Base-by-base conservation (phyloP, 257 asterid species). In the Scutellaria galericulata region DNA sequence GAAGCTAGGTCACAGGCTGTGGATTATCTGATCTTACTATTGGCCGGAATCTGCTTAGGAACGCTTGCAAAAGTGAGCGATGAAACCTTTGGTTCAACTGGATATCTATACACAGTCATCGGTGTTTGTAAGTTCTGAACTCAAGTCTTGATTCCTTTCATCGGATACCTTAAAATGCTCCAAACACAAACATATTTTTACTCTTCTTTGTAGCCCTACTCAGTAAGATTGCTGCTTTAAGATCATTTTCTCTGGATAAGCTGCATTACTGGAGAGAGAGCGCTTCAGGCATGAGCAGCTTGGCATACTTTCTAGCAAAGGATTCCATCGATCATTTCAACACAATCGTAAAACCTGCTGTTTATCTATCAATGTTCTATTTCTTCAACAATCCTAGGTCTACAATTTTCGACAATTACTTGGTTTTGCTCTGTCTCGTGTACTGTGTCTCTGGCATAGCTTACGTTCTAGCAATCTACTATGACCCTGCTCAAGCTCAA, bases 371-470 rank as follows among this genome's bases (percentile, higher is more conserved):
- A 0, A 95, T 95, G 97, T 95, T 92, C 84, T 95, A 92, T 81
- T 92, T 88, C 93, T 95, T 95, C 91, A 95, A 90, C 94, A 95
- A 95, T 74, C 99, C 98, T 3, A 82, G 99, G 78, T 90, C 99
- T 0, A 65, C 89, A 53, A 84, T 92, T 78, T 76, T 75, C 13
- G 96, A 92, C 66, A 92, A 95, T 62, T 95, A 92, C 78, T 2
- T 87, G 9, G 96, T 92, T 62, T 79, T 95, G 77, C 61, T 92
- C 12, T 87, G 99, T 80, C 86, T 90, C 42, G 98, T 95, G 1
- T 95, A 92, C 81, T 95, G 99, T 65, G 99, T 95, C 37, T 90
- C 99, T 8, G 98, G 99, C 59, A 92, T 95, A 74, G 99, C 98
- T 67, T 95, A 95, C 77, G 66, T 71, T 73, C 96, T 95, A 11